Conservation (phyloP, 371 early-diverging fungal species). For the Mucor sp. region DNA sequence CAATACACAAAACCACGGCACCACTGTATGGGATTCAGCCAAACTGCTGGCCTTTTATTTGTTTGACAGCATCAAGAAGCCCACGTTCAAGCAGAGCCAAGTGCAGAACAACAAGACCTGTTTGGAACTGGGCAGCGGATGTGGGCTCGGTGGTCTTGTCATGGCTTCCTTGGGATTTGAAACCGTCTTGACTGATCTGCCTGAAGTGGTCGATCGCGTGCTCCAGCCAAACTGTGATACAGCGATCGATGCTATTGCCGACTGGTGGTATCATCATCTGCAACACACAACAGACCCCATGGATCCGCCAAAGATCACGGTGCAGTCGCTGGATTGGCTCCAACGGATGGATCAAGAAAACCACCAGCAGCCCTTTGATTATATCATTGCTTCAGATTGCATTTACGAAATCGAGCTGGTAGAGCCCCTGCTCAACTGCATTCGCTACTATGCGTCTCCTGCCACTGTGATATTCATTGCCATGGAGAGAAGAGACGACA, state of each 20-base stretch:
- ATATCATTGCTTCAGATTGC: slow-evolving; percentile 45
- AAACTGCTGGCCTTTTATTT: slow-evolving; percentile 35
- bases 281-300: slow-evolving; percentile 13
- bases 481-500: slow-evolving; percentile 39
- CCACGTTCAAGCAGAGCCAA: slow-evolving; percentile 10
- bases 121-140: slow-evolving; percentile 44
- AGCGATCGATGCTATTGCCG: slow-evolving; percentile 24
- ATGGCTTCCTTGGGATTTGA: slow-evolving; percentile 43
- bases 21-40: slow-evolving; percentile 46
- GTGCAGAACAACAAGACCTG: slow-evolving; percentile 28
- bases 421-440: slow-evolving; percentile 26
- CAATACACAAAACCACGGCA: slow-evolving; percentile 41
- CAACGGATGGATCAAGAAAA: slow-evolving; percentile 9
- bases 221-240: slow-evolving; percentile 18
- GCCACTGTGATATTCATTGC: slow-evolving; percentile 29
- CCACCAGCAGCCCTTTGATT: slow-evolving; percentile 19
- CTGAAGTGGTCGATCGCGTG: slow-evolving; percentile 30
- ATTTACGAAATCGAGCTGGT: slow-evolving; percentile 38
- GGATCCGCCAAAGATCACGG: slow-evolving; percentile 22
- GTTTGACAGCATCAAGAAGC: slow-evolving; percentile 30
- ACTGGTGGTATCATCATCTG: slow-evolving; percentile 34
- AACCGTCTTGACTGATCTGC: slow-evolving; percentile 37
- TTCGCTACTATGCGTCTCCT: slow-evolving; percentile 15
- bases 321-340: slow-evolving; percentile 37
- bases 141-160: slow-evolving; percentile 36